Evolutionary conservation across 78 protist genomes (phyloP).

Genomic region (Tieghemostelium lacteum): DNA sequence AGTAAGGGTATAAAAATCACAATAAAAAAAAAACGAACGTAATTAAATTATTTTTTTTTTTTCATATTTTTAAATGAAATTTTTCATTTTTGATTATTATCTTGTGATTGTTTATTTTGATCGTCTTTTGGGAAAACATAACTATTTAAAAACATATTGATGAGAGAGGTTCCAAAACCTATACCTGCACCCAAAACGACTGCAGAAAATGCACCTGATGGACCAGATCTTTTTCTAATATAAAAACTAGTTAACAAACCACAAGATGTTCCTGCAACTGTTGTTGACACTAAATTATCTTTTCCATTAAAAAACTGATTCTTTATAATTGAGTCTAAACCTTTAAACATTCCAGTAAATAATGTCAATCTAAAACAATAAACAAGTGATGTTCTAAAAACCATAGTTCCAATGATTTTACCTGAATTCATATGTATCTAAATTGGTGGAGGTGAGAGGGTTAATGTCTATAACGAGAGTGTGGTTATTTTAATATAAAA

Average conservation of each 20-base stretch:
- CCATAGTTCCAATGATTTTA: constrained; percentile 34
- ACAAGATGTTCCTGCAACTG: constrained; percentile 30
- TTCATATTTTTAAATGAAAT: not conserved
- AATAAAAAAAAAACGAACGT: constrained; percentile 5
- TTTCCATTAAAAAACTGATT: constrained; percentile 34
- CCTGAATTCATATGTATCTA: constrained; percentile 39
- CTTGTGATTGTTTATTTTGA: not conserved
- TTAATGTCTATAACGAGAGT: not conserved
- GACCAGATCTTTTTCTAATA: constrained; percentile 51
- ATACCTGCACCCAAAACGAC: constrained; percentile 13
- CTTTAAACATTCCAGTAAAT: constrained; percentile 33
- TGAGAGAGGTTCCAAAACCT: constrained; percentile 8
- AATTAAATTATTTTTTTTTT: not conserved
- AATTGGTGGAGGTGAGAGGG: not conserved
- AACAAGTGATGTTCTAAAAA: constrained; percentile 38
- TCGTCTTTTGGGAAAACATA: not conserved
- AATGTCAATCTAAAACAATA: constrained; percentile 44
- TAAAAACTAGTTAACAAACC: constrained; percentile 41
- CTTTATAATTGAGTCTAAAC: constrained; percentile 21
- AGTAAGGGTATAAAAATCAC: no score
- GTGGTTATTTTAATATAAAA: no score
- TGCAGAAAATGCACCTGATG: not conserved
- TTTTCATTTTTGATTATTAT: not conserved
- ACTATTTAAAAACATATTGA: not conserved
- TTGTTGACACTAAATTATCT: not conserved